These are phyloP conservation scores for Podospora fimiseda DNA, from an alignment of 495 filamentous ascomycete species.

Conservation along the genomic window DNA sequence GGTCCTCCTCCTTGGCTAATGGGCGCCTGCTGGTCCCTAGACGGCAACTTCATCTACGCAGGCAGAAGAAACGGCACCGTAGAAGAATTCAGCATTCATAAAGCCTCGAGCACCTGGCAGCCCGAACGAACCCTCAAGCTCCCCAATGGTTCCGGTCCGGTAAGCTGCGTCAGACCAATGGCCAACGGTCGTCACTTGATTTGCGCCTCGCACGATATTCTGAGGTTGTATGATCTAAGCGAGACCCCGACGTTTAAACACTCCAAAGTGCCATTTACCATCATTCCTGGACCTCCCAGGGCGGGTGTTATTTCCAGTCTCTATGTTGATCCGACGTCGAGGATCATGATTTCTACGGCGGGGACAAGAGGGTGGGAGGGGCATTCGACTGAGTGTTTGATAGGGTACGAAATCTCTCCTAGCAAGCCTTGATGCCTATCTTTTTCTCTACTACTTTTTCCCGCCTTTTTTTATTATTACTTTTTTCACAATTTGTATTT, in stretches of 20 bases:
- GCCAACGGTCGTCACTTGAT: constrained; percentile 88
- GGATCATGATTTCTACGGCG: constrained; percentile 83
- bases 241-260: constrained; percentile 60
- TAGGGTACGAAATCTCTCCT: constrained; percentile 80
- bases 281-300: constrained; percentile 82
- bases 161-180: constrained; percentile 83
- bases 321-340: constrained; percentile 79
- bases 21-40: constrained; percentile 93
- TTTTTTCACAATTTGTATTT: no score
- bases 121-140: constrained; percentile 83
- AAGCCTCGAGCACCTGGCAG: constrained; percentile 55
- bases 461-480: no score
- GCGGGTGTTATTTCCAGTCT: constrained; percentile 82
- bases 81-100: constrained; percentile 87
- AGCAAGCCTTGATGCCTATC: no score
- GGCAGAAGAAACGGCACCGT: constrained; percentile 90
- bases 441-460: no score
- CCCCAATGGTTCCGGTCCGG: constrained; percentile 79
- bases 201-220: constrained; percentile 91
- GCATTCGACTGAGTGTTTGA: constrained; percentile 77
- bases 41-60: constrained; percentile 92
- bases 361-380: constrained; percentile 97
- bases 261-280: constrained; percentile 83
- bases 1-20: constrained; percentile 89
- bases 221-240: constrained; percentile 83